These are phyloP conservation scores for Penicillium silybi DNA, from an alignment of 495 filamentous ascomycete species.

Conservation along the genomic window DNA sequence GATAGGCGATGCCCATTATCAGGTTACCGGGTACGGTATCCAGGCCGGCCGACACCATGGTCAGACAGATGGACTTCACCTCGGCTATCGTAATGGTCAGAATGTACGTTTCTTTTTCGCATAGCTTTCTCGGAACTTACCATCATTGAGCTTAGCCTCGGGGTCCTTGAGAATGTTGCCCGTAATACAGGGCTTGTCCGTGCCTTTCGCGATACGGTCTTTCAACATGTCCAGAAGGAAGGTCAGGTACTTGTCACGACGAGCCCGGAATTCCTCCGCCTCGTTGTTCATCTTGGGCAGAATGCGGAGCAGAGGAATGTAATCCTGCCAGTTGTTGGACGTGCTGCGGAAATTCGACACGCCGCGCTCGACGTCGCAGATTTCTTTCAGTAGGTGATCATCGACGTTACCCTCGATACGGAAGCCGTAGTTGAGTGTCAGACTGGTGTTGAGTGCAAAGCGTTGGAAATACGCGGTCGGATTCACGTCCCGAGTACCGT, in stretches of 20 bases:
- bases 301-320: slow-evolving; percentile 59
- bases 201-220: slow-evolving; percentile 54
- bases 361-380: slow-evolving; percentile 58
- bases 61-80: slow-evolving; percentile 68
- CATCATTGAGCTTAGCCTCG: slow-evolving; percentile 58
- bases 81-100: slow-evolving; percentile 43
- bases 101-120: neutral
- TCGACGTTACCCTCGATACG: slow-evolving; percentile 57
- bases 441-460: slow-evolving; percentile 61
- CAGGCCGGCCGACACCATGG: slow-evolving; percentile 71
- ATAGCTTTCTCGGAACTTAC: slow-evolving; percentile 24
- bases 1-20: slow-evolving; percentile 69
- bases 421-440: slow-evolving; percentile 65
- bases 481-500: slow-evolving; percentile 58
- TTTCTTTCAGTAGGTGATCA: slow-evolving; percentile 56
- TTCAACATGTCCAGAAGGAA: slow-evolving; percentile 57
- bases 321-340: slow-evolving; percentile 69
- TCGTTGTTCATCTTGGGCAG: slow-evolving; percentile 51
- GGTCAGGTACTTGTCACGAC: slow-evolving; percentile 56
- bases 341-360: slow-evolving; percentile 63
- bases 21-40: slow-evolving; percentile 66
- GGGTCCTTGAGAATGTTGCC: slow-evolving; percentile 66
- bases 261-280: slow-evolving; percentile 49
- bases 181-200: slow-evolving; percentile 67
- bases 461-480: slow-evolving; percentile 63